A percentile compares a stretch with the other conserved stretches of the same genome.
phyloP scores from a whole-genome alignment of 305 asterid species.

The Rubia tinctorum region DNA sequence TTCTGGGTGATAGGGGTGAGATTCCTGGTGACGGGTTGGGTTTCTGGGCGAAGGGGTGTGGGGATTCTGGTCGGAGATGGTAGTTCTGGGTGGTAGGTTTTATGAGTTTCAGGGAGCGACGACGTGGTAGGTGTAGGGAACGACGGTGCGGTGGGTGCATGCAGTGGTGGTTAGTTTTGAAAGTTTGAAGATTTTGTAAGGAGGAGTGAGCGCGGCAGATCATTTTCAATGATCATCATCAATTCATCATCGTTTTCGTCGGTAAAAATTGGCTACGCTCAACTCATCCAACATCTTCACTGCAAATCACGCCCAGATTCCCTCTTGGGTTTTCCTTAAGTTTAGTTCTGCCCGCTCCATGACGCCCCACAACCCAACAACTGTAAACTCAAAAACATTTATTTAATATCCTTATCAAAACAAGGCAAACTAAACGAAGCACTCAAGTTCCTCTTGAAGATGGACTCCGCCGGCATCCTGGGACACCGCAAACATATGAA shows the following conservation, averaged over 20 bases:
- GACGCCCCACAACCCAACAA: slow-evolving; percentile 14
- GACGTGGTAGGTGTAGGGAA: too few relatives aligned
- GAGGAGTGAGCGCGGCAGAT: too few relatives aligned
- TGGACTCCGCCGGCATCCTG: slow-evolving; percentile 36
- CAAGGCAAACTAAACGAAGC: slow-evolving; percentile 54
- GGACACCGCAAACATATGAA: slow-evolving; percentile 39
- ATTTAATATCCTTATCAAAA: slow-evolving; percentile 41
- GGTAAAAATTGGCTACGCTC: background rate
- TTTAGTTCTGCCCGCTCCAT: background rate
- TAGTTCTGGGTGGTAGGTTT: too few relatives aligned
- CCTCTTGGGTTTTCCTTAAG: slow-evolving; percentile 3
- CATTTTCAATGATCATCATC: slow-evolving; percentile 1
- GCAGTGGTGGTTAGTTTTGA: too few relatives aligned
- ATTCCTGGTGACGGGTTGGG: too few relatives aligned
- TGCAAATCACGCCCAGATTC: slow-evolving; percentile 2
- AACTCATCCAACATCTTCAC: slow-evolving; percentile 6
- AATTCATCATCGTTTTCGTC: background rate
- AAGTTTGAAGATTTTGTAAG: too few relatives aligned
- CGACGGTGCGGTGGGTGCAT: too few relatives aligned
- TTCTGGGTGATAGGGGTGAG: too few relatives aligned
- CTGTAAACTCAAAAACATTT: slow-evolving; percentile 45
- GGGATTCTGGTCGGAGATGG: too few relatives aligned
- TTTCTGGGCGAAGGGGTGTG: too few relatives aligned
- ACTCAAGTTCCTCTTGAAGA: slow-evolving; percentile 38
- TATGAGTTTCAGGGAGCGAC: too few relatives aligned